Evolutionary conservation across 495 filamentous ascomycete species (phyloP), one percentile per base, ranked within the genome.

Genomic region (Aeminium ludgeri): DNA sequence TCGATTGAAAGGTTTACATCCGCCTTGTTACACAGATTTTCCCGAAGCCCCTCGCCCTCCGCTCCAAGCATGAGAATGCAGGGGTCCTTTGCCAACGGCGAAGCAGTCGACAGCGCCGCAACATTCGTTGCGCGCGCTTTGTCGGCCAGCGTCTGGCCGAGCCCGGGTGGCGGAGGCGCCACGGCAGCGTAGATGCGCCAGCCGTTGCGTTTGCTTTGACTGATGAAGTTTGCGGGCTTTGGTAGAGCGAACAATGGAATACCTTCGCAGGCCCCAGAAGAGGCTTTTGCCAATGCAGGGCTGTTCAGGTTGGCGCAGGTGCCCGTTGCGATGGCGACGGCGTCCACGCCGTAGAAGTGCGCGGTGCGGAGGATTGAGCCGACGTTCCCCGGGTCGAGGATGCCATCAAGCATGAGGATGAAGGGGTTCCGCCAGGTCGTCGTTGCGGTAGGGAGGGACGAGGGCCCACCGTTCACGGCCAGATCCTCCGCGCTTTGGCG

Each of bases 121-220:
- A 33, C 25, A n/a, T 19, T 30, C 5, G 25, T 27, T 7, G 6
- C 8, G 19, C 6, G 34, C 6, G 34, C 11, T 18, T 4, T 20
- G 5, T 20, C n/a, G 4, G 6, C 6, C 19, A 15, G 13, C 15
- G 11, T 2, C 10, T 20, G n/a, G 19, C 34, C 6, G 6, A 16
- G n/a, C 15, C 18, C 18, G 13, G 34, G 18, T 3, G 13, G n/a
- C 6, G 40, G 38, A 4, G 50, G 72, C 1, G 80, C 71, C 35
- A 76, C 73, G 12, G 86, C 81, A 3, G 83, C 86, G 44, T 80
- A 94, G 33, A 92, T 70, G 19, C 68, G 62, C 89, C 89, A 97
- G 1, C 85, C 89, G 25, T 73, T 70, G 27, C 63, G 62, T 34
- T 71, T 68, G 6, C 75, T 82, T 7, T 65, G 60, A 15, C 66